Evolutionary conservation across 441 rosid genomes (phyloP), one percentile per base, ranked within the genome.

Genomic region (Brassica hybrid): DNA sequence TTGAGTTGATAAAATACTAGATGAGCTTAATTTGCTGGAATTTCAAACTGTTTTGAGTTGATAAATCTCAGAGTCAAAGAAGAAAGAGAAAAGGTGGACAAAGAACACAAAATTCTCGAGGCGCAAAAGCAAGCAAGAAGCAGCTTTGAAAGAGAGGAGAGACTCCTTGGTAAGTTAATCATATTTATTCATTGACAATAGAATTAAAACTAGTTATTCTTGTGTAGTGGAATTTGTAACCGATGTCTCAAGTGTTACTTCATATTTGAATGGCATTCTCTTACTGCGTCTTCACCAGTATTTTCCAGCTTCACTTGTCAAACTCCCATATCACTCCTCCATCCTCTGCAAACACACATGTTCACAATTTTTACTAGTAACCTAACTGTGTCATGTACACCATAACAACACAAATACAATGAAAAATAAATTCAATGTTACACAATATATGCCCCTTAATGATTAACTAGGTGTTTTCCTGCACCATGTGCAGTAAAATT

Each of bases 311-410:
- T 18, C 27, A 80, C 69, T 80, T 75, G 65, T 76, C 80, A 69
- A 76, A 71, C 72, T 80, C 83, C 83, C 83, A 80, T 45, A 80
- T 13, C 54, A 80, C 80, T 8, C 80, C 80, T 34, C 83, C 83
- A 50, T 80, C 83, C 67, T 80, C 41, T 52, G 57, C 57, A 52
- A n/a, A 52, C 57, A 52, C 56, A 48, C 56, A 48, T 52, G 57
- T 14, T 52, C 4, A 14, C 19, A 52, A 2, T 52, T 14, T 14
- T 41, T 11, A 52, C 14, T 14, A 52, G 56, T 50, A 50, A 50
- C 56, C 3, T n/a, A 6, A 45, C 8, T n/a, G 14, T 48, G 50
- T 10, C 45, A 4, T 41, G n/a, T 36, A 36, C 10, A 36, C 10
- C 10, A 36, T 32, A 32, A 32, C 38, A 32, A 32, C 38, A 32